Evolutionary conservation across 768 basidiomycete genomes (phyloP).

Genomic region (Rubroboletus satanas): DNA sequence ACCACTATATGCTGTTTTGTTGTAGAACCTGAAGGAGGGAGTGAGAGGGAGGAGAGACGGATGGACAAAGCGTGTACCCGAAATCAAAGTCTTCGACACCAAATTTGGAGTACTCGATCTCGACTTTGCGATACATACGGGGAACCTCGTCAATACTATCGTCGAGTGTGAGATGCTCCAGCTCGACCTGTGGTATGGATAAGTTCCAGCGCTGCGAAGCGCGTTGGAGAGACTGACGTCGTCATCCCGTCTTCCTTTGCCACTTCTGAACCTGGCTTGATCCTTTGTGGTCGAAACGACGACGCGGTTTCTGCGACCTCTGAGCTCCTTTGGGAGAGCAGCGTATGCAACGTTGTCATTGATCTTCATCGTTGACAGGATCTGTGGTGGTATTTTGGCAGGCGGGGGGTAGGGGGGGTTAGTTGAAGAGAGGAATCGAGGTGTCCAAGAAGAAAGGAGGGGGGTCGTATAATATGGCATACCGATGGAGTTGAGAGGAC

Average conservation of each 20-base stretch:
- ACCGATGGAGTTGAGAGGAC: slow-evolving; percentile 85
- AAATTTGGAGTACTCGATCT: slow-evolving; percentile 98
- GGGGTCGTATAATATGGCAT: slow-evolving; percentile 76
- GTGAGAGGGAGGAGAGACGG: neutral
- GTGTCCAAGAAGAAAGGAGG: slow-evolving; percentile 65
- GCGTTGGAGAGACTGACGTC: slow-evolving; percentile 26
- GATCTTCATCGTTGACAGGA: slow-evolving; percentile 74
- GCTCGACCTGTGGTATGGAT: slow-evolving; percentile 40
- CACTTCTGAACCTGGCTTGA: slow-evolving; percentile 82
- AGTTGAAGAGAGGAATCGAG: slow-evolving; percentile 52
- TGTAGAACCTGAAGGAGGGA: slow-evolving; percentile 69
- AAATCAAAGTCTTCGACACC: slow-evolving; percentile 99
- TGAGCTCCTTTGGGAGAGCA: slow-evolving; percentile 77
- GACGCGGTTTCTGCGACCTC: slow-evolving; percentile 78
- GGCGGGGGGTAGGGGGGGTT: slow-evolving; percentile 59
- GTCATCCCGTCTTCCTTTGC: slow-evolving; percentile 51
- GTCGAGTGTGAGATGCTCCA: slow-evolving; percentile 51
- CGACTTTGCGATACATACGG: slow-evolving; percentile 81
- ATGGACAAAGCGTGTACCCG: slow-evolving; percentile 48
- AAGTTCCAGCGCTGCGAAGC: neutral
- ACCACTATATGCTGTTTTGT: slow-evolving; percentile 85
- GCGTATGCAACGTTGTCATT: slow-evolving; percentile 93
- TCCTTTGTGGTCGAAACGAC: slow-evolving; percentile 45
- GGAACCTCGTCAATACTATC: slow-evolving; percentile 62
- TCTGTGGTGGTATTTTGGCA: slow-evolving; percentile 71